phyloP scores from a whole-genome alignment of 2,329 filamentous ascomycete genomes.

The Epichloe sp. region DNA sequence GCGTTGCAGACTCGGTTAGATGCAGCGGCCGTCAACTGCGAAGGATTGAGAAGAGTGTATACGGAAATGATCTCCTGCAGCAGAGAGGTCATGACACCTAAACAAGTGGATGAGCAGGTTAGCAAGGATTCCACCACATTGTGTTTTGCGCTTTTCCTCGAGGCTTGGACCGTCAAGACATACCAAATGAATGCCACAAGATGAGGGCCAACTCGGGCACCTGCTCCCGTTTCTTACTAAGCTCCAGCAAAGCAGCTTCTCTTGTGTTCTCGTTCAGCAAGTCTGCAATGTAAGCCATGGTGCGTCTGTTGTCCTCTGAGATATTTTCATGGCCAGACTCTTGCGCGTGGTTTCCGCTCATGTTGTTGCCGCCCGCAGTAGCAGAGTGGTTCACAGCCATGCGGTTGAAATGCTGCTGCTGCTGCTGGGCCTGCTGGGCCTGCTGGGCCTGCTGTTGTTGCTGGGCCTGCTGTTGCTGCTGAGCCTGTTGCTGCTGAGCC shows the following conservation, averaged over 20 bases:
- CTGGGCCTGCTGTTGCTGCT: conserved; percentile 25
- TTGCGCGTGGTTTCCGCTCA: conserved; percentile 36
- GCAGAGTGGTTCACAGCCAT: conserved; percentile 54
- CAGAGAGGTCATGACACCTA: conserved; percentile 95
- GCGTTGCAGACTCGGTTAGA: conserved; percentile 97
- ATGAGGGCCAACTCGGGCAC: conserved; percentile 93
- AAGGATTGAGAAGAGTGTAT: conserved; percentile 91
- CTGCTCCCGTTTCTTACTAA: conserved; percentile 98
- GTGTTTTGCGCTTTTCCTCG: not conserved
- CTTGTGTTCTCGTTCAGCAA: conserved; percentile 76
- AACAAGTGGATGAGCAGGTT: not conserved
- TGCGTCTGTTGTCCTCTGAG: conserved; percentile 82
- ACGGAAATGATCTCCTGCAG: conserved; percentile 98
- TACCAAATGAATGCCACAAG: conserved; percentile 97
- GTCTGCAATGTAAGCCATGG: conserved; percentile 87
- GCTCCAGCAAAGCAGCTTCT: conserved; percentile 81
- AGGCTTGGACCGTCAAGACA: conserved; percentile 15
- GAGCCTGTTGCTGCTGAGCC: conserved; percentile 18
- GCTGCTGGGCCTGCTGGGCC: conserved; percentile 15
- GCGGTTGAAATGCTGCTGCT: conserved; percentile 57
- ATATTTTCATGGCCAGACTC: conserved; percentile 52
- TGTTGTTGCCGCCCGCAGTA: conserved; percentile 25
- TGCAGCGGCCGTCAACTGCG: conserved; percentile 91
- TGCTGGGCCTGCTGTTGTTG: conserved; percentile 29
- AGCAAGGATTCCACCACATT: not conserved